These are phyloP conservation scores for Globisporangium recalcitrans DNA, from an alignment of 352 stramenopile species.

Conservation along the genomic window DNA sequence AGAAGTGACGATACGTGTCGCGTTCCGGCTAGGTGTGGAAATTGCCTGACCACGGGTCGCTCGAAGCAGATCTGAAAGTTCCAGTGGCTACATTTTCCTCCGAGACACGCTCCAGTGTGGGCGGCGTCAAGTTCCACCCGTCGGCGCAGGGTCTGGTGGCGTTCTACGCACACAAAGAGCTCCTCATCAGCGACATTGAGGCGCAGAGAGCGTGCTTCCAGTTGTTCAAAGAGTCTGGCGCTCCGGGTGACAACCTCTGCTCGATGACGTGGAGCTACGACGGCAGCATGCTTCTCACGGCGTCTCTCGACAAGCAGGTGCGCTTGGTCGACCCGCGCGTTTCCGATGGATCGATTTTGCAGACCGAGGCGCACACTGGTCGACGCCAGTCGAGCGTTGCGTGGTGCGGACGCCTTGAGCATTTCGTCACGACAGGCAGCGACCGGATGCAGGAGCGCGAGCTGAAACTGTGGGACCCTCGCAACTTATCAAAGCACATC, in stretches of 20 bases:
- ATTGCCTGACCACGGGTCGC: conserved; percentile 20
- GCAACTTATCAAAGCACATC: conserved; percentile 42
- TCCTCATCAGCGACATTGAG: conserved; percentile 47
- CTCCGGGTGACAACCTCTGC: conserved; percentile 19
- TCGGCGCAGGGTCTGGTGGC: conserved; percentile 42
- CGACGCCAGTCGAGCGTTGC: conserved; percentile 41
- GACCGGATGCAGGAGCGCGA: conserved; percentile 67
- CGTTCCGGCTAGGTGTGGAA: conserved; percentile 42
- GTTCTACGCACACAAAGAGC: conserved; percentile 32
- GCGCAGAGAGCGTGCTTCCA: conserved; percentile 23
- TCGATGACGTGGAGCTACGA: conserved; percentile 67
- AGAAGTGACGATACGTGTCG: background rate
- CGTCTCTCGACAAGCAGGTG: conserved; percentile 42
- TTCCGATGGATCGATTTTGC: background rate
- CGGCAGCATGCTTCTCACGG: conserved; percentile 41
- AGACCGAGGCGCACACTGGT: conserved; percentile 40
- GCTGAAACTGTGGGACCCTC: conserved; percentile 72
- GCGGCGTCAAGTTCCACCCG: conserved; percentile 46
- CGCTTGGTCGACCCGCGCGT: conserved; percentile 51
- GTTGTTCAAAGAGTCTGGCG: conserved; percentile 9
- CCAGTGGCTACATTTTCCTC: conserved; percentile 14
- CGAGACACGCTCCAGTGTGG: conserved; percentile 22
- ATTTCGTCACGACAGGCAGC: conserved; percentile 57
- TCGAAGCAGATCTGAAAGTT: conserved; percentile 28
- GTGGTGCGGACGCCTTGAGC: conserved; percentile 49